Percentiles rank a stretch among this genome's conserved stretches.
Conservation (phyloP, 106 monocot species). For the Xerophyta viscosa region DNA sequence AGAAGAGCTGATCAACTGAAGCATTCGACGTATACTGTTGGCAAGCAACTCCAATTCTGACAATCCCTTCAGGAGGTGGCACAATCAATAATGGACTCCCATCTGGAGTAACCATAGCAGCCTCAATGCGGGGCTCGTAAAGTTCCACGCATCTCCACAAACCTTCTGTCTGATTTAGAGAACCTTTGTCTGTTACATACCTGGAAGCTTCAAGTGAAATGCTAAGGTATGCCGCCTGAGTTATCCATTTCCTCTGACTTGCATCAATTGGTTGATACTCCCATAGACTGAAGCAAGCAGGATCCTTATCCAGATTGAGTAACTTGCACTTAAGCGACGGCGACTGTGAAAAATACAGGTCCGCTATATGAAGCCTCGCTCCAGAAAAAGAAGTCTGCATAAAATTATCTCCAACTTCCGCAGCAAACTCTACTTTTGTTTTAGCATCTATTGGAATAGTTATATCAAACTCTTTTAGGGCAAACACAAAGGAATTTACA, state of each 20-base stretch:
- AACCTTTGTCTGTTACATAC: slow-evolving; percentile 9
- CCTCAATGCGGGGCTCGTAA: slow-evolving; percentile 68
- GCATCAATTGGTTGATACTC: slow-evolving; percentile 87
- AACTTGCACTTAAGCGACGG: slow-evolving; percentile 72
- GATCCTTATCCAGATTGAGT: slow-evolving; percentile 88
- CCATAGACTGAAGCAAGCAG: slow-evolving; percentile 93
- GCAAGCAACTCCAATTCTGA: slow-evolving; percentile 80
- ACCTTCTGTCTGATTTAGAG: slow-evolving; percentile 18
- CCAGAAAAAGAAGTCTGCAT: slow-evolving; percentile 53
- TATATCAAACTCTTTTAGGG: slow-evolving; percentile 79
- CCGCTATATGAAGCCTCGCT: slow-evolving; percentile 85
- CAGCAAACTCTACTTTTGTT: slow-evolving; percentile 15
- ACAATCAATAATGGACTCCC: slow-evolving; percentile 62
- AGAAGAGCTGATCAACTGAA: slow-evolving; percentile 92
- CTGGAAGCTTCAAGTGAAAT: slow-evolving; percentile 69
- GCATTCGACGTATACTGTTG: slow-evolving; percentile 66
- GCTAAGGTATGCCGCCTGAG: slow-evolving; percentile 56
- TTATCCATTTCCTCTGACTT: slow-evolving; percentile 80
- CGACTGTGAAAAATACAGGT: slow-evolving; percentile 56
- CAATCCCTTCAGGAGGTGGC: slow-evolving; percentile 93
- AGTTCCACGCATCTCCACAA: slow-evolving; percentile 89
- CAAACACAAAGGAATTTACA: slow-evolving; percentile 59
- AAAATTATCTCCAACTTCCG: slow-evolving; percentile 11
- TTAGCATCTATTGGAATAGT: slow-evolving; percentile 57
- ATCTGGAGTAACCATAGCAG: slow-evolving; percentile 96